phyloP scores from a whole-genome alignment of 2,329 filamentous ascomycete species.

The Colletotrichum sp. region DNA sequence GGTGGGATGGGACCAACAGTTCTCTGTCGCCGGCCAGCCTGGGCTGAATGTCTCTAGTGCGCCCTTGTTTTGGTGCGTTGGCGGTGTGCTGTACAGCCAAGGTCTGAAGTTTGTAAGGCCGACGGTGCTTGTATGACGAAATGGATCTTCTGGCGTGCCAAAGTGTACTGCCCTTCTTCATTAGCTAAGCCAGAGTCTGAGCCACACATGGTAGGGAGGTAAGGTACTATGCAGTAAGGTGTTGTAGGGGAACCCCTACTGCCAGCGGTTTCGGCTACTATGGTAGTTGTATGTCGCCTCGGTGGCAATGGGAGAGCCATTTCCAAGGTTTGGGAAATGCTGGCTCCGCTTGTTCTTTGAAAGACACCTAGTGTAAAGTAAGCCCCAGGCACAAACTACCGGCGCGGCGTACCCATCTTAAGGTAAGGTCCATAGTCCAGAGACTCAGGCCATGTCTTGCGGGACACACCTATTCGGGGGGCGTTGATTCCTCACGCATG shows the following conservation, averaged over 20 bases:
- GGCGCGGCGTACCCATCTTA: not conserved
- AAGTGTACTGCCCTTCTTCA: not conserved
- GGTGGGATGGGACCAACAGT: not conserved
- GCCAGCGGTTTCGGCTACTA: not conserved
- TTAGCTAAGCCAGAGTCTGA: not conserved
- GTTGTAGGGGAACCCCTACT: not conserved
- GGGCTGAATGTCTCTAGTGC: not conserved
- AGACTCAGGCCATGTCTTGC: not conserved
- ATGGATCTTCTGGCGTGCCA: not conserved
- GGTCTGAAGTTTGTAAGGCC: not conserved
- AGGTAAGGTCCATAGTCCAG: not conserved
- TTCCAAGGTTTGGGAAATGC: not conserved
- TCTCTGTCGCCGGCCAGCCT: not conserved
- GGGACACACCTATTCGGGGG: not conserved
- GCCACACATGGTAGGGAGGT: not conserved
- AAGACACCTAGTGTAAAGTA: not conserved
- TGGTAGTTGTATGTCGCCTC: not conserved
- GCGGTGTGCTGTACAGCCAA: not conserved
- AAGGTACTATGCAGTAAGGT: not conserved
- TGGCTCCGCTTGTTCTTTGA: not conserved
- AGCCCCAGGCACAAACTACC: not conserved
- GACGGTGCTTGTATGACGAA: constrained; percentile 1
- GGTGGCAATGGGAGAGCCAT: not conserved
- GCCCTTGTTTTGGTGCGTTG: not conserved
- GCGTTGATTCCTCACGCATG: not conserved